phyloP scores from a whole-genome alignment of 176 grass and related monocot genomes.

The Carex pumila region DNA sequence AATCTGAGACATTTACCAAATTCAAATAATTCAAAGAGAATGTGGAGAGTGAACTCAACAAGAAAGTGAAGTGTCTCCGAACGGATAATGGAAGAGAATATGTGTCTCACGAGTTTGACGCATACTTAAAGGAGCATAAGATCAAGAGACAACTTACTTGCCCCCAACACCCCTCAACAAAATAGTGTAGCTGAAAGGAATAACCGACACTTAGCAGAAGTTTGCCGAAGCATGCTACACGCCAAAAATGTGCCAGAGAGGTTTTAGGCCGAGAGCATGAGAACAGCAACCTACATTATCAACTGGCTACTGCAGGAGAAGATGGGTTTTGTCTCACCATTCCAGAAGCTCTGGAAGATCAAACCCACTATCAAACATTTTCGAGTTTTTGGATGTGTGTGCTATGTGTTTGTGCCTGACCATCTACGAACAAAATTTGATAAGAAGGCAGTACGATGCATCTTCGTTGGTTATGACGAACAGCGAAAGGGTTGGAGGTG shows the following conservation, averaged over 20 bases:
- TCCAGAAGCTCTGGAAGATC: neutral
- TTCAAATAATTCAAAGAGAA: too few species aligned
- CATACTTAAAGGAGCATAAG: neutral
- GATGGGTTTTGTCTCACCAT: neutral
- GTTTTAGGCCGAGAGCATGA: constrained; percentile 17
- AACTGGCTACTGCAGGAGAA: too few species aligned
- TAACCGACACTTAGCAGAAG: neutral
- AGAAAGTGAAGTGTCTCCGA: too few species aligned
- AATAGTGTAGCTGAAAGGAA: neutral
- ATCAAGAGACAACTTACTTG: constrained; percentile 10
- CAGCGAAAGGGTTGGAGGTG: neutral
- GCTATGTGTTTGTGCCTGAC: neutral
- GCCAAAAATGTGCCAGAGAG: neutral
- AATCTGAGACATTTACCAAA: too few species aligned
- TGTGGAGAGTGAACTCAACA: too few species aligned
- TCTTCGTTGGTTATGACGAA: too few species aligned
- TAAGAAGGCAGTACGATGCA: too few species aligned
- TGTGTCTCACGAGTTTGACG: constrained; percentile 4
- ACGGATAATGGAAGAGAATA: neutral
- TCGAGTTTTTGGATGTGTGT: neutral
- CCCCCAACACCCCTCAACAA: constrained; percentile 15
- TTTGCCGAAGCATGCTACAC: constrained; percentile 12
- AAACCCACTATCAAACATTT: neutral
- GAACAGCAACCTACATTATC: too few species aligned
- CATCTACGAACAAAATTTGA: too few species aligned